Conservation (phyloP, 768 basidiomycete genomes). For the Mycena vulgaris region DNA sequence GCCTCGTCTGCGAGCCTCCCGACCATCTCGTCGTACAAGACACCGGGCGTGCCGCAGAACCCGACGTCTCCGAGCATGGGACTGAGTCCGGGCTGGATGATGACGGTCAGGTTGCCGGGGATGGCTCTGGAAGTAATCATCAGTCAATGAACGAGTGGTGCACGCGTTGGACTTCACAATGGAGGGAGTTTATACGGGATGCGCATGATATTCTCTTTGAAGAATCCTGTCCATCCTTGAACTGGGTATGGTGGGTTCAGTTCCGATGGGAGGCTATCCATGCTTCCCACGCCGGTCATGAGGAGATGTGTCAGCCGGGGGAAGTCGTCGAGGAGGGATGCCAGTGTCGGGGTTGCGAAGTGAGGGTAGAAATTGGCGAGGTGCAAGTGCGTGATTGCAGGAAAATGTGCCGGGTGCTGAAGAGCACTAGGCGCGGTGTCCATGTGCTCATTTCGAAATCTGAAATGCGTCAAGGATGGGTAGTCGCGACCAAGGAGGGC, state of each 20-base stretch:
- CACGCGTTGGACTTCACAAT: neutral
- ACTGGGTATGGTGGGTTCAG: neutral
- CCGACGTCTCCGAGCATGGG: neutral
- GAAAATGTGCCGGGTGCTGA: too few relatives aligned
- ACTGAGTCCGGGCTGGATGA: constrained; percentile 13
- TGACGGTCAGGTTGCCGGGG: constrained; percentile 12
- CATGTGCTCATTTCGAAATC: too few relatives aligned
- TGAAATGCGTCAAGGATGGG: too few relatives aligned
- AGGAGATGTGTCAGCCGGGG: constrained; percentile 14
- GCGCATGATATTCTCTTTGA: too few relatives aligned
- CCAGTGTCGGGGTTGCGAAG: neutral
- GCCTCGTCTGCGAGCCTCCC: too few relatives aligned
- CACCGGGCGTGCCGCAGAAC: too few relatives aligned
- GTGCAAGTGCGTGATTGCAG: too few relatives aligned
- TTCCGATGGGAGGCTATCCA: constrained; percentile 1
- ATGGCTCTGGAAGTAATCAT: constrained; percentile 11
- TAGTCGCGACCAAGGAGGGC: too few relatives aligned
- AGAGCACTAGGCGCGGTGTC: too few relatives aligned
- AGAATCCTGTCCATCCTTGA: neutral
- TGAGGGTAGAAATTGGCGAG: too few relatives aligned
- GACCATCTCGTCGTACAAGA: too few relatives aligned
- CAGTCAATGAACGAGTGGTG: constrained; percentile 5
- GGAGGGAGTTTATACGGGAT: neutral
- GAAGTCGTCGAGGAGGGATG: neutral
- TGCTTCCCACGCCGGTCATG: neutral